Base-by-base conservation (phyloP, 2,329 filamentous ascomycete species). In the Dactylellina sp. region DNA sequence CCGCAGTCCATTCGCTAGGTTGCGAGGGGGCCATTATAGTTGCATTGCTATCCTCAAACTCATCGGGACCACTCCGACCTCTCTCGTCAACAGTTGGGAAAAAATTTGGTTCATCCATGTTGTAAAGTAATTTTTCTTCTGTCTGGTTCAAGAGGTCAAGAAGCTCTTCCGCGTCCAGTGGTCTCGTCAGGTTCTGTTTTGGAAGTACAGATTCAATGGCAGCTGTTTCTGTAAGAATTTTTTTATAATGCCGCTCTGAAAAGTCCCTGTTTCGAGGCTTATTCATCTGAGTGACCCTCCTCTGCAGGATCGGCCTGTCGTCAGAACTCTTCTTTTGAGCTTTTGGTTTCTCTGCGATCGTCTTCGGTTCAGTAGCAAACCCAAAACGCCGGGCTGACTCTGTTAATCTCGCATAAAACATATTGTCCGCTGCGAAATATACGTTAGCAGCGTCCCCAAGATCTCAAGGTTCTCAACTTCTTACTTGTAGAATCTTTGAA, bases 361-460 rank as follows among this genome's bases (percentile, higher is more conserved):
- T 47, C 32, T 66, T 75, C 20, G 61, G 61, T 28, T 75, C 70
- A 12, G 47, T 64, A 14, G 39, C 44, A 44, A 75, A 70, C 7
- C 71, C 71, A 35, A 75, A 70, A 14, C 64, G 63, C 7, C 46
- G 46, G 11, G 71, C 71, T 3, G 63, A 63, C 46, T 75, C 71
- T 20, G 71, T 75, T 37, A 75, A 60, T 25, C 71, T 50, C 49
- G 62, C 63, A 28, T 68, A 75, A 44, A 75, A 75, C 44, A 70
- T 47, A 49, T 75, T 42, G 44, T 63, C 71, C 44, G 60, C 70
- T 74, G 32, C 6, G 18, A 50, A 32, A 28, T 20, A 42, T 20
- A 16, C 9, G 44, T 56, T 59, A 62, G 32, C 4, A 24, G 22
- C 12, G 11, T 18, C 5, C 35, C 11, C 11, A 28, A 12, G 25